These are phyloP conservation scores for Calonectria honghensis DNA, from an alignment of 2,329 filamentous ascomycete species.

Conservation along the genomic window DNA sequence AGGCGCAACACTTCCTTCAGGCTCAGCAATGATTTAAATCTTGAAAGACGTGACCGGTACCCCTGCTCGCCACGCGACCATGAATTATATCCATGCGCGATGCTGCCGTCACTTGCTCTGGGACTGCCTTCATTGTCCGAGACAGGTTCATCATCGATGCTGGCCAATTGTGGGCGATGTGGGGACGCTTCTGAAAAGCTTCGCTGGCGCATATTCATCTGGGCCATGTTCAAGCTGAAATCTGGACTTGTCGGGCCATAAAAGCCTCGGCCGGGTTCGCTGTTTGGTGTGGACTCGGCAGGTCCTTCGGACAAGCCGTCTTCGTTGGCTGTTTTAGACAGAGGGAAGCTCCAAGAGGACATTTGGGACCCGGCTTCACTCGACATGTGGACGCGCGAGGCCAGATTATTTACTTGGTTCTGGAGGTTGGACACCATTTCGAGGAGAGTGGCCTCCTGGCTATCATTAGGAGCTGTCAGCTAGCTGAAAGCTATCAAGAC, in stretches of 20 bases:
- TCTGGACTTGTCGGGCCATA: conserved; percentile 55
- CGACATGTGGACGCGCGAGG: conserved; percentile 16
- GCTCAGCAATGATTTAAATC: conserved; percentile 4
- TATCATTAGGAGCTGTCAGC: not conserved
- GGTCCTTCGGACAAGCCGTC: not conserved
- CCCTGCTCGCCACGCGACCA: not conserved
- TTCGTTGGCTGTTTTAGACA: not conserved
- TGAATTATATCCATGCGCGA: not conserved
- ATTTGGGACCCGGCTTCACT: not conserved
- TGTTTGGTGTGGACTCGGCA: conserved; percentile 1
- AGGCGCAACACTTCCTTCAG: conserved; percentile 12
- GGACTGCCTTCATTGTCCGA: conserved; percentile 9
- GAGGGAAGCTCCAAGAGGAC: not conserved
- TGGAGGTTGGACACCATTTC: conserved; percentile 23
- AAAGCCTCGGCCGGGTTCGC: conserved; percentile 43
- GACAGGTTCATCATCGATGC: conserved; percentile 15
- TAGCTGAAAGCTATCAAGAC: not conserved
- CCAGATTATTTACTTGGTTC: conserved; percentile 15
- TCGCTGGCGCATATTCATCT: conserved; percentile 45
- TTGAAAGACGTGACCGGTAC: not conserved
- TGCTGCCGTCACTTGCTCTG: not conserved
- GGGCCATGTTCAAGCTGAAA: conserved; percentile 53
- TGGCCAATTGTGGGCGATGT: not conserved
- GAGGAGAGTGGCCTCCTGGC: not conserved
- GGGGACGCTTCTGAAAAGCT: not conserved